Base-by-base conservation (phyloP, 2,329 filamentous ascomycete genomes). In the Nemania serpens region DNA sequence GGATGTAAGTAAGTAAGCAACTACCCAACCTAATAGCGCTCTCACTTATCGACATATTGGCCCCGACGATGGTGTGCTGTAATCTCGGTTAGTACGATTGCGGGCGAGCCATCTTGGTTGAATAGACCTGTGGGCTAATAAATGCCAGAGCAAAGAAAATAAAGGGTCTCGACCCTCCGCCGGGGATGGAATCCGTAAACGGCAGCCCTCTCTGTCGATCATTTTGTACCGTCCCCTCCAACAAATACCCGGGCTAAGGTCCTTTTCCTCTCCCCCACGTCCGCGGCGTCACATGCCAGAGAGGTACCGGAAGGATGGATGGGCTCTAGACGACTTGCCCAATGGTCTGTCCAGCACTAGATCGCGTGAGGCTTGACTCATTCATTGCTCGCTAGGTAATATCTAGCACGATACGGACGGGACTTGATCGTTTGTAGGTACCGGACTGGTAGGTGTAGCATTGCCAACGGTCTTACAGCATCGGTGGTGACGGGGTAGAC, bases 171-270 rank as follows among this genome's bases (percentile, higher is more conserved):
- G 25, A 29, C 25, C 25, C 25, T 29, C 25, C 25, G n/a, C 25
- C 25, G 25, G 25, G 4, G 25, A 29, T 29, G 25, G 15, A 37
- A 11, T 51, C 58, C 58, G 9, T 43, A 61, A 61, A 61, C 29
- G 53, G 58, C 37, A 61, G 58, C 48, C 37, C 9, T 33, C 29
- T 39, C 42, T 52, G 58, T 42, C 47, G 58, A 61, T 61, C 58
- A 47, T 43, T 47, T 18, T 18, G 25, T 36, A 49, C 49, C 39
- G 55, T 39, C 11, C 15, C 3, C 4, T 10, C 11, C 15, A 39
- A 4, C 15, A 39, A 10, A 12, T 39, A 39, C 36, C 36, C 11
- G 4, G 11, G 5, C 36, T 39, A 39, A 6, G 15, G 11, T 39
- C 25, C 25, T 29, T 29, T 29, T 7, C 25, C 25, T 29, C 25